Conservation (phyloP, 192 early-diverging fungal species). For the Backusella morwellensis region DNA sequence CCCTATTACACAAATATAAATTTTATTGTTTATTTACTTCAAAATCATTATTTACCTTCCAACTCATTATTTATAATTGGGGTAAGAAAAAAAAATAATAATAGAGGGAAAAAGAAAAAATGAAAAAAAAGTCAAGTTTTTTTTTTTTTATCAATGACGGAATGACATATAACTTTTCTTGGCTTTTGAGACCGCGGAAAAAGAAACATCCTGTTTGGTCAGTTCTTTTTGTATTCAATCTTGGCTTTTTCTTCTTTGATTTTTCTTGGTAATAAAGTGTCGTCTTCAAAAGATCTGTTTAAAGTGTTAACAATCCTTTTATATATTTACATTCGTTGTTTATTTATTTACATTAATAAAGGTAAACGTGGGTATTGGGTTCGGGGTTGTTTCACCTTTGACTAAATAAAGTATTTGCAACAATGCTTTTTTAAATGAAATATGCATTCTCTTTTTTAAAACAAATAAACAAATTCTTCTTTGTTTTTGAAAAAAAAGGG, state of each 20-base stretch:
- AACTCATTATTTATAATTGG: slow-evolving; percentile 16
- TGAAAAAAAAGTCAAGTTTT: neutral
- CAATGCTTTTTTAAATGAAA: neutral
- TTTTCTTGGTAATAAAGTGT: neutral
- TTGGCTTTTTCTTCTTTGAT: neutral
- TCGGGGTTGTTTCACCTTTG: neutral
- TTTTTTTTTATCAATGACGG: neutral
- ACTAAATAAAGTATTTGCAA: neutral
- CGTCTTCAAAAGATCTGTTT: neutral
- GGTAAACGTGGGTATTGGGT: neutral
- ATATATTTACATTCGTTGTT: neutral
- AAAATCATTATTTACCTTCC: slow-evolving; percentile 15
- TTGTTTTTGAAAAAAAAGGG: neutral
- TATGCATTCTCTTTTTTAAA: neutral
- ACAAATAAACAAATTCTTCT: neutral
- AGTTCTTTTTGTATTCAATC: neutral
- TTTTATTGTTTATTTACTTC: neutral
- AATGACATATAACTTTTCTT: neutral
- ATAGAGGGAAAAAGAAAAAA: neutral
- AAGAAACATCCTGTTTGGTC: neutral
- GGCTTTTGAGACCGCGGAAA: slow-evolving; percentile 2
- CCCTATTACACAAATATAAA: slow-evolving; percentile 9
- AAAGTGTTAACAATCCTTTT: neutral
- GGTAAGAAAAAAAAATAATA: neutral
- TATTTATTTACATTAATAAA: neutral